These are phyloP conservation scores for Chalciporus chontae DNA, from an alignment of 768 basidiomycete genomes.

Conservation along the genomic window DNA sequence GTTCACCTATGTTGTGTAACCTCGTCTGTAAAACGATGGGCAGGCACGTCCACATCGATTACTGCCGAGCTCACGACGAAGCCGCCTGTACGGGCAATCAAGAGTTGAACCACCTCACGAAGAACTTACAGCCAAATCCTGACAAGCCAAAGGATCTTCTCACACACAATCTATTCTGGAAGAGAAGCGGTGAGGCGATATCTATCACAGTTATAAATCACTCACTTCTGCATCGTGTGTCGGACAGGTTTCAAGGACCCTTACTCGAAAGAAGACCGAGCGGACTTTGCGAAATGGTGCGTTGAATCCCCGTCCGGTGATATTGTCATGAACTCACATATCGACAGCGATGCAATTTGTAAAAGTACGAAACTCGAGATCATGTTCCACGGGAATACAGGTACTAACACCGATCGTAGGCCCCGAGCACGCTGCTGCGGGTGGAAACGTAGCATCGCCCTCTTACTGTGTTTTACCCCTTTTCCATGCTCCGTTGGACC, in stretches of 20 bases:
- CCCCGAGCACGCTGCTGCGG: constrained; percentile 41
- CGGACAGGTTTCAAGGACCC: constrained; percentile 60
- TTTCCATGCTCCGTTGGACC: constrained; percentile 39
- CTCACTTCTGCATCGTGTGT: background rate
- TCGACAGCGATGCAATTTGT: constrained; percentile 47
- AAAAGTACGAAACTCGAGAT: constrained; percentile 30
- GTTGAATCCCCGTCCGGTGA: constrained; percentile 6
- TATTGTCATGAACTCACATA: background rate
- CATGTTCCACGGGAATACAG: background rate
- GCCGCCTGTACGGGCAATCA: constrained; percentile 36
- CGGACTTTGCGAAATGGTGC: constrained; percentile 52
- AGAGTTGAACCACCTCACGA: constrained; percentile 45
- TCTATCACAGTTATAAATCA: background rate
- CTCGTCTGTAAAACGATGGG: constrained; percentile 53
- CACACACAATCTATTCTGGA: constrained; percentile 54
- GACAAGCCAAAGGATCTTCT: constrained; percentile 49
- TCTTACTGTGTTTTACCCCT: constrained; percentile 50
- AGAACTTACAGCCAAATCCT: constrained; percentile 44
- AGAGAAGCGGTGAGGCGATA: constrained; percentile 44
- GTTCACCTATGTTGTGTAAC: constrained; percentile 63
- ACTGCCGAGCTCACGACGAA: constrained; percentile 42
- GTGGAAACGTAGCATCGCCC: constrained; percentile 35
- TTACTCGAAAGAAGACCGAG: constrained; percentile 53
- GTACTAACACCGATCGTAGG: constrained; percentile 27
- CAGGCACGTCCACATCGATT: constrained; percentile 54